Conservation (phyloP, 1,139 yeast species). For the Candida tetrigidarum region DNA sequence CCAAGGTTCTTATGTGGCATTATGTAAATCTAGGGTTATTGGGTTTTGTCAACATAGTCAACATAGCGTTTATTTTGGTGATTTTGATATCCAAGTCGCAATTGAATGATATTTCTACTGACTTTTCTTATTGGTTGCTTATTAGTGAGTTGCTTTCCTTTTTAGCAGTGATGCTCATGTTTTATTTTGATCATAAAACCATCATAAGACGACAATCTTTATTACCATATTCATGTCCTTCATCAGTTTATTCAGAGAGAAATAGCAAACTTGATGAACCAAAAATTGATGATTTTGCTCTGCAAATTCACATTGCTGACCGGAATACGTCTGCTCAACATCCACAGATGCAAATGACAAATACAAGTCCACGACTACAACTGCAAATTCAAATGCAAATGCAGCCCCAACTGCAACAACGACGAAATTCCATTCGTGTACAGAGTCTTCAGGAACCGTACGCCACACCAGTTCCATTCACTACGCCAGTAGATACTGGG, state of each 20-base stretch:
- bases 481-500: neutral
- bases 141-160: constrained; percentile 14
- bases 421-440: neutral
- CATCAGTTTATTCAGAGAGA: constrained; percentile 16
- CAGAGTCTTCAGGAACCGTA: constrained; percentile 8
- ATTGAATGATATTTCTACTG: constrained; percentile 2
- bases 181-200: constrained; percentile 12
- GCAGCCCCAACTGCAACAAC: neutral
- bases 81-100: constrained; percentile 8
- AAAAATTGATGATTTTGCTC: neutral
- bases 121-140: constrained; percentile 10
- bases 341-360: neutral
- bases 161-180: constrained; percentile 10
- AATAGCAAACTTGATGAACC: constrained; percentile 3
- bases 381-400: neutral
- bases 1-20: constrained; percentile 13
- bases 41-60: constrained; percentile 7
- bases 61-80: constrained; percentile 7
- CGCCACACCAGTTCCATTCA: constrained; percentile 6
- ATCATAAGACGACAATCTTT: constrained; percentile 8
- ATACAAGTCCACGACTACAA: neutral
- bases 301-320: neutral
- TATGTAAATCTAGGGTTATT: constrained; percentile 12
- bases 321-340: neutral
- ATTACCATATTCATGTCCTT: constrained; percentile 9